phyloP scores from a whole-genome alignment of 768 basidiomycete genomes.

The Pholiota microspora region DNA sequence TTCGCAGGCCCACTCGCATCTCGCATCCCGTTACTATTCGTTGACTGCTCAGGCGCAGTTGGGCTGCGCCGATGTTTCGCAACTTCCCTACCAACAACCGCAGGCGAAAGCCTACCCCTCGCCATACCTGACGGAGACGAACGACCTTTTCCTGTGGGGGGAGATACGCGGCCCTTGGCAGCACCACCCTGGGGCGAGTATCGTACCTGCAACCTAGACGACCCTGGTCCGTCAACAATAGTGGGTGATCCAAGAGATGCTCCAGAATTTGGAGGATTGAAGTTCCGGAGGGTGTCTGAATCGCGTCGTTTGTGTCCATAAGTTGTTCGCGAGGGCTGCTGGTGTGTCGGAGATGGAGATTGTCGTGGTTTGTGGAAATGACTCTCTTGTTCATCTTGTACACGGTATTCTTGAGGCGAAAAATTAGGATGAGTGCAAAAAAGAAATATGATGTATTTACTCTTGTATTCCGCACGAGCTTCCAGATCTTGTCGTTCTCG shows the following conservation, averaged over 20 bases:
- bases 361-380: conserved; percentile 30
- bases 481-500: conserved; percentile 40
- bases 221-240: conserved; percentile 37
- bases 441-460: conserved; percentile 24
- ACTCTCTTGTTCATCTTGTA: conserved; percentile 37
- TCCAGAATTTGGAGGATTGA: neutral
- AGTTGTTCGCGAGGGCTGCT: conserved; percentile 22
- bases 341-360: conserved; percentile 48
- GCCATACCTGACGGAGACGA: conserved; percentile 20
- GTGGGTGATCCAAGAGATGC: conserved; percentile 48
- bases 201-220: conserved; percentile 18
- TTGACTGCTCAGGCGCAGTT: conserved; percentile 60
- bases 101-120: conserved; percentile 29
- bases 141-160: conserved; percentile 24
- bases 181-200: conserved; percentile 26
- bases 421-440: neutral
- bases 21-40: conserved; percentile 36
- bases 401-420: conserved; percentile 33
- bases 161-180: conserved; percentile 16
- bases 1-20: conserved; percentile 20
- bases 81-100: conserved; percentile 27
- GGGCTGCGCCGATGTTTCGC: conserved; percentile 65
- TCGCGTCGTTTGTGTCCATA: conserved; percentile 65
- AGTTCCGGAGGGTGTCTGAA: conserved; percentile 68
- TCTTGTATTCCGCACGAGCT: conserved; percentile 42